Base-by-base conservation (phyloP, 495 filamentous ascomycete species). In the Penicillium pancosmium region DNA sequence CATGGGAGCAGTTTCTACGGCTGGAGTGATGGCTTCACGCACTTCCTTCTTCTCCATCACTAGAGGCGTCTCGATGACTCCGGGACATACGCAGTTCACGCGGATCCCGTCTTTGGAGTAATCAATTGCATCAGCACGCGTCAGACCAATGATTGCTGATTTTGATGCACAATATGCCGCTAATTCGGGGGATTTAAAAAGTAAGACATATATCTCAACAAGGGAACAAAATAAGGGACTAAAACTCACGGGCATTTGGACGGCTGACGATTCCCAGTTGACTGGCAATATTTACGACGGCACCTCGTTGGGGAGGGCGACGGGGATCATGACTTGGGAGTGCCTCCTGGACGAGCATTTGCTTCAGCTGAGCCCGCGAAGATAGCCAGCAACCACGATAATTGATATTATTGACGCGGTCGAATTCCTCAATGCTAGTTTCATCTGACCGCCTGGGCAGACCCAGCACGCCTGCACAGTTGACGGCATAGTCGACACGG, bases 31-130 rank as follows among this genome's bases (percentile, higher is more conserved):
- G 19, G 64, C 56, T 21, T 68, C 77, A 13, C 68, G 65, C 3
- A 73, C 59, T 55, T 77, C 78, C 11, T 70, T 58, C 12, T 70
- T 68, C 16, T 70, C 65, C 35, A 70, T 72, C 19, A 75, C 73
- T 68, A 83, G 72, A 7, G 79, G 80, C 8, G 80, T 84, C 49
- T 78, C 76, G 38, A 82, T 78, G 1, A 82, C 68, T 5, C 81
- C 80, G 0, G 81, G 81, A 59, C 80, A 83, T 13, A 84, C 78
- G 54, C 80, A 83, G 46, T 83, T 84, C 38, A 84, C 74, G 25
- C 80, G 61, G 40, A 84, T 81, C 0, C 66, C 65, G 49, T 82
- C 70, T 21, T 68, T 70, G 0, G 78, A 78, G 57, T 81, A 80
- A 57, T 83, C 81, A 31, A 83, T 81, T 3, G 80, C 80, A 60